A percentile compares a stretch with the other conserved stretches of the same genome.
phyloP scores from a whole-genome alignment of 345 rosid species.

The Cardiospermum halicacabum region DNA sequence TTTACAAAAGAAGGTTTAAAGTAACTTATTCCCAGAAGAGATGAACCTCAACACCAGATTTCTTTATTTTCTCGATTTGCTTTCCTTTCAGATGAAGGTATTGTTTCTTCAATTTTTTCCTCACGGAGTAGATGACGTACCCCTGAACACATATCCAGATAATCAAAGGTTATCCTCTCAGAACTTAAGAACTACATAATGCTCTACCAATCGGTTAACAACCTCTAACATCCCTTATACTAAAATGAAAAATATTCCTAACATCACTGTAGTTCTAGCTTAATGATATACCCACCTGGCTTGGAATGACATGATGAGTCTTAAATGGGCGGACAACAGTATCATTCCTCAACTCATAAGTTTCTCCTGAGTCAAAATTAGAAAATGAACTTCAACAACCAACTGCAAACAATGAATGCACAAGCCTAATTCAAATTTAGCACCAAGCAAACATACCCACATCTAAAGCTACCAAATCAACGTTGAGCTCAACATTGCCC shows the following conservation, averaged over 20 bases:
- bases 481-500: constrained; percentile 85
- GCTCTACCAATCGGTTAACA: not conserved
- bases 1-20: not conserved
- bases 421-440: constrained; percentile 6
- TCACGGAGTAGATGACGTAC: constrained; percentile 71
- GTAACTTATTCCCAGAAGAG: not conserved
- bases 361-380: constrained; percentile 58
- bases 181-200: not conserved
- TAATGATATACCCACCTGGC: constrained; percentile 56
- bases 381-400: constrained; percentile 10
- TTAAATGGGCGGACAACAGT: constrained; percentile 80
- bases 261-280: not conserved
- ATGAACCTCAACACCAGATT: constrained; percentile 77
- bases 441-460: constrained; percentile 47
- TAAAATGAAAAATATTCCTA: not conserved
- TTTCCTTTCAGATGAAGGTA: constrained; percentile 87
- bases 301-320: constrained; percentile 86
- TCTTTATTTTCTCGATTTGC: constrained; percentile 88
- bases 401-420: not conserved
- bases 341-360: constrained; percentile 79
- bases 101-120: constrained; percentile 89
- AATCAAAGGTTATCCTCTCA: constrained; percentile 6
- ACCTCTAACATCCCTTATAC: not conserved
- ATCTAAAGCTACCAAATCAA: constrained; percentile 69
- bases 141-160: constrained; percentile 59